Evolutionary conservation across 225 moss, liverwort and hornwort genomes (phyloP), one percentile per base, ranked within the genome.

Genomic region (Physcomitrellopsis africana): DNA sequence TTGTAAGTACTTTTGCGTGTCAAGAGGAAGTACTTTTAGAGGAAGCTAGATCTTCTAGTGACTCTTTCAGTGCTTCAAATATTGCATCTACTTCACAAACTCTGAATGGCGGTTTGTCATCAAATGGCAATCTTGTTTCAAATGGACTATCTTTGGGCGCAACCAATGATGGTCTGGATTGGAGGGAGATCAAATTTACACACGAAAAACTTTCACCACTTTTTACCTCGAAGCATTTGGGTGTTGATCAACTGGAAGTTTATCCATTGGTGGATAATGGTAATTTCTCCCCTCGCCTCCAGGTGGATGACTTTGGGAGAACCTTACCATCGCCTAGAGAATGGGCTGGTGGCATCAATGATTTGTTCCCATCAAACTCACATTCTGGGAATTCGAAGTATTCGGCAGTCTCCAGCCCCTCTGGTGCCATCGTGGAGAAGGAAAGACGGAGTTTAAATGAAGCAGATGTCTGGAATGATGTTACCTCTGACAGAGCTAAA

Each of bases 301-400:
- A 81, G 10, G 23, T 72, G 8, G 24, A 76, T 58, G 37, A 69
- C 13, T 52, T 47, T 26, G 54, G 74, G 62, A 60, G 45, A 14
- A 29, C 5, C 0, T 1, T 58, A 11, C 24, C 68, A 22, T 60
- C 24, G 7, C 0, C 37, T 42, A 19, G 48, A 72, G 22, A 6
- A 46, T 75, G 16, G 2, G 2, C 45, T 2, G 18, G 0, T 0
- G 24, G 10, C 14, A 17, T 3, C 0, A n/a, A 66, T 37, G 45
- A 74, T 44, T 45, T 74, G 13, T 51, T 23, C 20, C n/a, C 55
- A 45, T 53, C 37, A 9, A 63, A 64, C 2, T n/a, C 42, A 26
- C 29, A 72, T 59, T 12, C 5, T 53, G 0, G 45, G 1, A 0
- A 1, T 8, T 1, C 9, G 1, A 15, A 60, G 1, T 14, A 49